Evolutionary conservation across 2,329 filamentous ascomycete species (phyloP), one percentile per base, ranked within the genome.

Genomic region (Coleophoma crateriformis): DNA sequence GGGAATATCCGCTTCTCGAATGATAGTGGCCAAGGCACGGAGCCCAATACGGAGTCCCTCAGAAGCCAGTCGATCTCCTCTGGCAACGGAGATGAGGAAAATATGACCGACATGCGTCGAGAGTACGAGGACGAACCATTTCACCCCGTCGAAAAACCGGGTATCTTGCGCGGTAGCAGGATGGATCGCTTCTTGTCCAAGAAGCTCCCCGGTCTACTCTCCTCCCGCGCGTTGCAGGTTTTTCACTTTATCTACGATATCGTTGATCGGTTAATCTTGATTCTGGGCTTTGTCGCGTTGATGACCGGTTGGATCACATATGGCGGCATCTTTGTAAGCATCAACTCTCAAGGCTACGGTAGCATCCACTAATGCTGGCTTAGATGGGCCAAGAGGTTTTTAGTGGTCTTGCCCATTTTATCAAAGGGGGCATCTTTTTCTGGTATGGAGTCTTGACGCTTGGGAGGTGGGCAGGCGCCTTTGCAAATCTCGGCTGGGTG

Each of bases 381-480:
- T 56, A 90, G 86, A 84, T 86, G 65, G 85, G 79, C 5, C 67
- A 67, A 19, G 74, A 75, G 3, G 73, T 96, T 50, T 77, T 92
- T 73, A 91, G 84, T 58, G 90, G 92, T 2, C 75, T 96, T 39
- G 92, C 92, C 7, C 92, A 97, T 64, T 96, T 89, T 72, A 84
- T 96, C 67, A 97, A 97, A 67, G 92, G 92, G 42, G 88, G 88
- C 3, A 87, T 97, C 48, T 97, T 97, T 74, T 90, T 96, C 71
- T 94, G 89, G 84, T 88, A 95, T 55, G 92, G 92, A 8, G 70
- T 96, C 17, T 71, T 96, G 52, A 95, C 89, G 0, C 76, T 97
- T 4, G 90, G 90, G 32, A 85, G 92, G 49, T 96, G 90, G 87
- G 82, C 90, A 63, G 92, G 92, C 22, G 88, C 87, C 65, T 97